Evolutionary conservation across 192 early-diverging fungal species (phyloP), one percentile per base, ranked within the genome.

Genomic region (Umbelopsis isabellina): DNA sequence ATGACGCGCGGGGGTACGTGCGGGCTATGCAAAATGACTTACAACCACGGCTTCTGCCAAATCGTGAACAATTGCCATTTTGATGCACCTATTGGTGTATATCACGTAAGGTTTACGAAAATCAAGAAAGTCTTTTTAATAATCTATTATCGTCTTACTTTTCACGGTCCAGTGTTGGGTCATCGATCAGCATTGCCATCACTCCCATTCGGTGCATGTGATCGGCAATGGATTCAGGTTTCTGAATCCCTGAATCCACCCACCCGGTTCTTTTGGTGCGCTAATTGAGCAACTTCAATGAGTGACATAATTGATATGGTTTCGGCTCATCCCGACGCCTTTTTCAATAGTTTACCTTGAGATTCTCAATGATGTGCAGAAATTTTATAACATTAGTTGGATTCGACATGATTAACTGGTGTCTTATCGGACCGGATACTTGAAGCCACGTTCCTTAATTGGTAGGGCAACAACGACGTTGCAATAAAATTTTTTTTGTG

Each of bases 151-250:
- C n/a, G 23, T 16, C 51, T 53, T 87, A 84, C 80, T 81, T 79
- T 16, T 86, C 73, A 8, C 85, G 80, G 72, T 93, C 81, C 16
- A 94, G 69, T 23, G 76, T 52, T 20, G 81, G 72, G 79, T 97
- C 94, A 64, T 93, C 84, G 53, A 94, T 77, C 10, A 95, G 77
- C 82, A 97, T 84, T 2, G 94, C 92, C 86, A 97, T 91, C 13
- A 97, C 86, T 2, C 87, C 84, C 94, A 98, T 96, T 18, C 95
- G 86, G 84, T 97, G 87, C 96, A 98, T 98, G 78, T 98, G 96
- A 80, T 98, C 96, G 16, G 88, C 84, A 45, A 98, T 95, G 5
- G 92, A 94, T 72, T 98, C 96, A 66, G 94, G 86, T 13, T 79
- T 73, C 16, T 77, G 51, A 48, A 98, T 82, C 0, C 83, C 81